Base-by-base conservation (phyloP, 306 rosid species). In the Dalbergia cochinchinensis region DNA sequence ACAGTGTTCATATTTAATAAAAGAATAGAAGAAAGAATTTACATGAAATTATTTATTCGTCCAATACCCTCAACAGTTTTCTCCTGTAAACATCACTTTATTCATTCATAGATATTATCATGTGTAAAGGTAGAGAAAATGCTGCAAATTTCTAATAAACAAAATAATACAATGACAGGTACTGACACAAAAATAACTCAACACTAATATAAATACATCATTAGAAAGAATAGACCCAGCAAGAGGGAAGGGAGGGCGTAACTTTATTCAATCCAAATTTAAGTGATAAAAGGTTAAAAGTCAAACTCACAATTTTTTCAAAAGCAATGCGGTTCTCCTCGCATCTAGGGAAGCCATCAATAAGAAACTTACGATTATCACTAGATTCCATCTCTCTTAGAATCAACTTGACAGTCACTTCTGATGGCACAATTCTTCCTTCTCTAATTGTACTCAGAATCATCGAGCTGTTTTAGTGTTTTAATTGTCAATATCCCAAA, bases 401-500 rank as follows among this genome's bases (percentile, higher is more conserved):
- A 76, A 95, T 84, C 85, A 95, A 87, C 51, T 85, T 87, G 78
- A 95, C 86, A 1, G 99, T 93, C 78, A 95, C 90, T 63, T 87
- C 87, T 45, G 99, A 95, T 58, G 99, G 99, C 80, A 95, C 99
- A 34, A 95, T 95, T 71, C 77, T 89, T 77, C 98, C 99, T 86
- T 90, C 94, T 58, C 78, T 89, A 80, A 93, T 93, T 64, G 93
- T 88, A 64, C 65, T 69, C 55, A 93, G 87, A 85, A 93, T 93
- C 97, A 83, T 87, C 11, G 94, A 80, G 59, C 99, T 95, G 94
- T 85, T 86, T 86, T 67, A 34, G 60, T 11, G 57, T 44, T 72
- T 75, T 39, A 54, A 79, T 33, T 73, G 74, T 85, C 80, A 89
- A 55, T 26, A 65, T 34, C 74, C 50, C 41, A 60, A 54, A 42